Evolutionary conservation across 306 rosid genomes (phyloP).

Genomic region (Macrotyloma uniflorum): DNA sequence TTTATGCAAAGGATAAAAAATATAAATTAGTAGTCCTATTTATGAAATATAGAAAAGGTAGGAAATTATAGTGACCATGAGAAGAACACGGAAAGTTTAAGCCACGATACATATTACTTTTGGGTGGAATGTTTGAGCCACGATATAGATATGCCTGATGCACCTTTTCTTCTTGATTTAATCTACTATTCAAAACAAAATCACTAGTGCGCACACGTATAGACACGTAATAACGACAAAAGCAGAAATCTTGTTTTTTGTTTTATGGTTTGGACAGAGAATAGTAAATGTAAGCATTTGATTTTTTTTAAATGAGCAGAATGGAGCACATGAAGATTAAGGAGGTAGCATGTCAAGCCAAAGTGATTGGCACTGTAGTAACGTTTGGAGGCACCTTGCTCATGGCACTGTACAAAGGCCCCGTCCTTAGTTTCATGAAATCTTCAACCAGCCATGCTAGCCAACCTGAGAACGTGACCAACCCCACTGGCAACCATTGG

Average conservation of each 20-base stretch:
- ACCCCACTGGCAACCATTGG: constrained; percentile 51
- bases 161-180: not conserved
- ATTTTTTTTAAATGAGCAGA: constrained; percentile 19
- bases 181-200: not conserved
- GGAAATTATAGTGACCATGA: constrained; percentile 29
- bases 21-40: not conserved
- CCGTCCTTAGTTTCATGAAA: constrained; percentile 37
- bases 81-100: not conserved
- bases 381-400: constrained; percentile 80
- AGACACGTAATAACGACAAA: not conserved
- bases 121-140: not conserved
- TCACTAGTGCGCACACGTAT: not conserved
- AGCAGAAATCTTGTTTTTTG: not conserved
- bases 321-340: constrained; percentile 70
- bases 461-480: constrained; percentile 34
- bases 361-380: constrained; percentile 69
- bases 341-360: constrained; percentile 66
- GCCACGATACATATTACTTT: not conserved
- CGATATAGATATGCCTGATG: not conserved
- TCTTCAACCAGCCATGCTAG: constrained; percentile 2
- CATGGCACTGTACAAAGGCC: constrained; percentile 85
- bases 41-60: not conserved
- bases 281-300: not conserved
- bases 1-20: not conserved
- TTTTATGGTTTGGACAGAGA: not conserved